Evolutionary conservation across 2,329 filamentous ascomycete species (phyloP), one percentile per base, ranked within the genome.

Genomic region (Penicillium vulpinum): DNA sequence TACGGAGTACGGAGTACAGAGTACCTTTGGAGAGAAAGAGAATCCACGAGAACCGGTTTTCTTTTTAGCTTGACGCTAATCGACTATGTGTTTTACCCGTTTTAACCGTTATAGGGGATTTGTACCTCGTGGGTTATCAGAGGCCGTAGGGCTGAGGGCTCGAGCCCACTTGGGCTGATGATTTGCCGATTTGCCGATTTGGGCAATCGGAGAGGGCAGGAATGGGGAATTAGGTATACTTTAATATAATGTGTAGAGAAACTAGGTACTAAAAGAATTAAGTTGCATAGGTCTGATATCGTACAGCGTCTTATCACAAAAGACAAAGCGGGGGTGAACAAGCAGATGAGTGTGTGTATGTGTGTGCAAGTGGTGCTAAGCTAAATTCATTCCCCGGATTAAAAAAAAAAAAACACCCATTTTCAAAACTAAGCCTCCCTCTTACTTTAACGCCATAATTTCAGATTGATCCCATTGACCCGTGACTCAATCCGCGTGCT

Each of bases 401-500:
- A 51, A 51, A 43, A 18, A 38, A 28, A 16, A 44, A 44, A 9
- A 29, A n/a, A n/a, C 46, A 24, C 35, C 38, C 28, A 31, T 43
- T 51, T 44, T 43, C 48, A 43, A 33, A 35, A 51, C 28, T 9
- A 26, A 11, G 49, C 41, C 43, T 35, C 53, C 46, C 31, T 38
- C 31, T 5, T 11, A 46, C 43, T 29, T 31, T 18, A 44, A 51
- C 31, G 22, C 44, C 51, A 15, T 24, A 47, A 47, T 45, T 38
- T 41, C 21, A 28, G 18, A 44, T 49, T 21, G 33, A 48, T 29
- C 39, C 49, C 45, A 29, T 56, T 48, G 45, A 36, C 3, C 50
- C 69, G 39, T 70, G 67, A 53, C 72, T 74, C 68, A 95, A 76
- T 63, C 94, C 91, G 71, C 83, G 85, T 15, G 90, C 89, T 68